A percentile compares a stretch with the other conserved stretches of the same genome.
phyloP scores from a whole-genome alignment of 768 basidiomycete species.

The Termitomyces sp. region DNA sequence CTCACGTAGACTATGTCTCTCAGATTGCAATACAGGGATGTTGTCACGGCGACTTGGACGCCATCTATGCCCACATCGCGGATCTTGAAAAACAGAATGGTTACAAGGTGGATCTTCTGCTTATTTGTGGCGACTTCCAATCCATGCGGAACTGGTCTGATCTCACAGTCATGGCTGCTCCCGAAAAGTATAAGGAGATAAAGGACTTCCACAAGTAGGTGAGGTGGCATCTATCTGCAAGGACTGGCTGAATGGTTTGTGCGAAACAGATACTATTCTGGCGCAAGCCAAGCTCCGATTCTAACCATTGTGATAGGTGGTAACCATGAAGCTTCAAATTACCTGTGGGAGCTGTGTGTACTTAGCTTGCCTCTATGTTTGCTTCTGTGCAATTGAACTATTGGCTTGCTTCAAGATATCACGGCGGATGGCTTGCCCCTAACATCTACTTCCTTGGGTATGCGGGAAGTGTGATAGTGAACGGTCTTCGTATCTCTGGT shows the following conservation, averaged over 20 bases:
- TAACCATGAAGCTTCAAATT: conserved; percentile 96
- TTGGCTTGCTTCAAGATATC: conserved; percentile 50
- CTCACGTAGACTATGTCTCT: neutral
- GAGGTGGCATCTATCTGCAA: neutral
- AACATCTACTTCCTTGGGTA: conserved; percentile 96
- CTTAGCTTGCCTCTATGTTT: neutral
- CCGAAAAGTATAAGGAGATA: conserved; percentile 78
- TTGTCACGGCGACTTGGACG: conserved; percentile 90
- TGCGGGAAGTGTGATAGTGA: conserved; percentile 83
- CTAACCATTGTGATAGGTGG: conserved; percentile 95
- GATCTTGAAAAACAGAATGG: conserved; percentile 53
- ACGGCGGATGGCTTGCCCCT: conserved; percentile 95
- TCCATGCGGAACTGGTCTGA: conserved; percentile 84
- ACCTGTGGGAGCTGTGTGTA: conserved; percentile 90
- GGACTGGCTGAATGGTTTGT: neutral
- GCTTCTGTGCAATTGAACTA: neutral
- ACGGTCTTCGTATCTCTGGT: conserved; percentile 85
- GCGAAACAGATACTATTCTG: conserved; percentile 73
- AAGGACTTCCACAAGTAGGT: conserved; percentile 79
- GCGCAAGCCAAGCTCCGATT: conserved; percentile 73
- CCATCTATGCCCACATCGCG: conserved; percentile 71
- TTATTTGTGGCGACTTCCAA: conserved; percentile 96
- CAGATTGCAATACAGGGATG: conserved; percentile 92
- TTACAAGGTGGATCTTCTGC: conserved; percentile 75
- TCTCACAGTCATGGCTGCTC: conserved; percentile 87